phyloP scores from a whole-genome alignment of 2,329 filamentous ascomycete genomes.

The Penicillium expansum region DNA sequence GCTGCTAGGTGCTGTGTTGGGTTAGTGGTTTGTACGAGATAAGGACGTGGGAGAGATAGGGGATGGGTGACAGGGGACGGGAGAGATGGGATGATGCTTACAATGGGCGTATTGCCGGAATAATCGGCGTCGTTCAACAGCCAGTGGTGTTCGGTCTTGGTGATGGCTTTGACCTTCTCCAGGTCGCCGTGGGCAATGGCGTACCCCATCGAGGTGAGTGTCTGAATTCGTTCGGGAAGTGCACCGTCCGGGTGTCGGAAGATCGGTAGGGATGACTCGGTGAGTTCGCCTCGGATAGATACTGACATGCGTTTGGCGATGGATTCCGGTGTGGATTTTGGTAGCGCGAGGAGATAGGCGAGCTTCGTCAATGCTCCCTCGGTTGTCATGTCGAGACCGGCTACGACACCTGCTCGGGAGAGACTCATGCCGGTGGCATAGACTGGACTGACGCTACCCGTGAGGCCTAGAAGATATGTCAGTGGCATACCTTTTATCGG shows the following conservation, averaged over 20 bases:
- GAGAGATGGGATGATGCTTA: conserved; percentile 21
- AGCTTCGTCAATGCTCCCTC: conserved; percentile 91
- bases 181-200: conserved; percentile 72
- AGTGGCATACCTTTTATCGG: conserved; percentile 39
- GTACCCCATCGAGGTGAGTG: conserved; percentile 74
- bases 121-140: conserved; percentile 76
- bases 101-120: conserved; percentile 68
- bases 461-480: conserved; percentile 42
- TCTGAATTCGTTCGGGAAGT: conserved; percentile 58
- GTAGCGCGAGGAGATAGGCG: conserved; percentile 74
- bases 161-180: conserved; percentile 62
- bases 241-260: conserved; percentile 71
- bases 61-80: background rate
- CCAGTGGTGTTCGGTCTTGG: conserved; percentile 63
- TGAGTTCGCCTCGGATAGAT: conserved; percentile 81
- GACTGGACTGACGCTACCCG: conserved; percentile 72
- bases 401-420: conserved; percentile 79
- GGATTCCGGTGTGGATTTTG: conserved; percentile 61
- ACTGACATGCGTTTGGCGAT: conserved; percentile 69
- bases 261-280: conserved; percentile 67
- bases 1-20: conserved; percentile 54
- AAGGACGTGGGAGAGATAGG: background rate
- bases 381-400: conserved; percentile 83
- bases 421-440: conserved; percentile 76
- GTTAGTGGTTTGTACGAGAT: background rate